Base-by-base conservation (phyloP, 352 stramenopile genomes). In the Aphanomyces cochlioides region DNA sequence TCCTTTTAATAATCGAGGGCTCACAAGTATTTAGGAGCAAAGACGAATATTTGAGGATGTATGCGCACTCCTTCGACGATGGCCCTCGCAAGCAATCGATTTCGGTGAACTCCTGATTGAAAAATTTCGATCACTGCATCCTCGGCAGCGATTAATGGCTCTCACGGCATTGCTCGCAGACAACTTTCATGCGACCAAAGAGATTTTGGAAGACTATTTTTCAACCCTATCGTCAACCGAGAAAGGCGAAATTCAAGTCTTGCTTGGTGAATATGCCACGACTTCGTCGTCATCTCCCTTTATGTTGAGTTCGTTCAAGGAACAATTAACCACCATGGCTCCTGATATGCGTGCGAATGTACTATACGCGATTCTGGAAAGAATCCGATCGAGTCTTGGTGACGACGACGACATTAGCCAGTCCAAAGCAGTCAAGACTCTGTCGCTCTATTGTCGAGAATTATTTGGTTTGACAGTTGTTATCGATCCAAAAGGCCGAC, bases 271-370 rank as follows among this genome's bases (percentile, higher is more conserved):
- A 17, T 45, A 19, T 12, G 43, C 53, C 3, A 28, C 28, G 28
- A 28, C 28, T 28, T 28, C 28, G 28, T 28, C 28, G 2, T 28
- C 28, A 28, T 28, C 28, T 28, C 28, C 28, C 28, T 70, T 70
- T 21, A 13, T 63, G 6, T 13, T 70, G 5, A 47, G 13, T 7
- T 37, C 28, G 7, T 70, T 70, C 40, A 60, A 70, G 43, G 53
- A 70, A 8, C 48, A 70, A 3, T 19, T 70, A 50, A 19, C 64
- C 13, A 10, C 17, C 39, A 70, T 70, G 64, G 39, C 43, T 19
- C 53, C 5, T 34, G 64, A 70, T 34, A 70, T 58, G 47, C 64
- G 64, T 7, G 17, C 53, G 13, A 70, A 61, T 7, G 64, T 70
- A 5, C 37, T 70, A 1, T 63, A 63, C 19, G 50, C 48, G 4